Evolutionary conservation across 1,139 yeast species (phyloP).

Genomic region (Blastobotrys capitulatus): DNA sequence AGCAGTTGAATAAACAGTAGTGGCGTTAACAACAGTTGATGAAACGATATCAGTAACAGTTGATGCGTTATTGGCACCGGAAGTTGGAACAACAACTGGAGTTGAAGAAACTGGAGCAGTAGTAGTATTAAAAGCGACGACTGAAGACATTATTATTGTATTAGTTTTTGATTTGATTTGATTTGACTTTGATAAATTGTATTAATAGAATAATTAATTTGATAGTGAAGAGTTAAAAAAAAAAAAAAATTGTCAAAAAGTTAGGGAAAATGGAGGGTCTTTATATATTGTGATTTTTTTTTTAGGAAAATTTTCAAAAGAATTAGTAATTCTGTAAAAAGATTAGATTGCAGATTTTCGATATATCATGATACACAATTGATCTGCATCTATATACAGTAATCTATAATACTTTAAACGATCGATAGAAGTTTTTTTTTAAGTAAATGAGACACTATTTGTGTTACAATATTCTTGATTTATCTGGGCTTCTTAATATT

Average conservation of each 20-base stretch:
- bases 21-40: conserved; percentile 2
- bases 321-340: no score
- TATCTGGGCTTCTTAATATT: no score
- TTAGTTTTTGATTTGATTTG: not conserved
- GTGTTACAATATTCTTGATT: not conserved
- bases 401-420: no score
- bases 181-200: not conserved
- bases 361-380: no score
- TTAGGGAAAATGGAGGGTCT: not conserved
- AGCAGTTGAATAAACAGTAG: conserved; percentile 6
- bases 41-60: conserved; percentile 5
- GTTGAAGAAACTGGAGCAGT: not conserved
- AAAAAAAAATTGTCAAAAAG: not conserved
- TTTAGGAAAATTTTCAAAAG: no score
- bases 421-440: no score
- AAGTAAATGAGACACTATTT: no score
- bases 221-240: not conserved
- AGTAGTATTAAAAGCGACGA: not conserved
- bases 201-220: not conserved
- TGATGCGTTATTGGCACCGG: not conserved
- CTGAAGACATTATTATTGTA: conserved; percentile 9
- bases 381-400: no score
- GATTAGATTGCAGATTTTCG: no score
- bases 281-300: not conserved
- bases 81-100: not conserved